Percentiles rank a stretch among this genome's conserved stretches.
phyloP scores from a whole-genome alignment of 2,329 filamentous ascomycete genomes.

The Fusarium nanum region DNA sequence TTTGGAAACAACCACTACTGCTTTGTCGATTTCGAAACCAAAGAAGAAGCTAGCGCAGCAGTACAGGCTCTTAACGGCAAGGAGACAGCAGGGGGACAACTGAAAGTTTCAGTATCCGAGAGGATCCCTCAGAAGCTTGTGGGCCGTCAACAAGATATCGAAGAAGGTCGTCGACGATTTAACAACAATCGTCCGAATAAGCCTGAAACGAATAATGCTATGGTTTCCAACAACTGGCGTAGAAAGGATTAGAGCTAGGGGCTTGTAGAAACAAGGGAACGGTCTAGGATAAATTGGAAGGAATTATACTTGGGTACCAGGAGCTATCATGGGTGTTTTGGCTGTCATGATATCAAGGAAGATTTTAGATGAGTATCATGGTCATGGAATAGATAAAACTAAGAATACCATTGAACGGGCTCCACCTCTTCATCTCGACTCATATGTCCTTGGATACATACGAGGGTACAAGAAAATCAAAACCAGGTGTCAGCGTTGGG shows the following conservation, averaged over 20 bases:
- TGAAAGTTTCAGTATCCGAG: constrained; percentile 22
- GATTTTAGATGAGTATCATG: neutral
- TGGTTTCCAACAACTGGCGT: constrained; percentile 25
- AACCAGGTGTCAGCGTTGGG: neutral
- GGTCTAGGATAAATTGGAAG: neutral
- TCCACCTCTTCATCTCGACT: accelerated
- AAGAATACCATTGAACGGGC: neutral
- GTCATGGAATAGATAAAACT: too few relatives aligned
- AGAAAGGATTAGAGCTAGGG: neutral
- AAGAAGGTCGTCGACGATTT: neutral
- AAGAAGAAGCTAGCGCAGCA: constrained; percentile 65
- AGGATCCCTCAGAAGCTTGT: constrained; percentile 11
- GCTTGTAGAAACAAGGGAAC: neutral
- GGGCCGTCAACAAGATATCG: constrained; percentile 4
- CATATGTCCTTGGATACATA: neutral
- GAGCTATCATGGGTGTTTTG: neutral
- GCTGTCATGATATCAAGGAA: neutral
- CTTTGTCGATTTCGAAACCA: constrained; percentile 71
- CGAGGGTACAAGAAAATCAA: neutral
- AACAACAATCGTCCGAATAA: neutral
- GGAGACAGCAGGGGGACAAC: neutral
- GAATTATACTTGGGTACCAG: too few relatives aligned
- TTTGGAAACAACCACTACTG: constrained; percentile 71
- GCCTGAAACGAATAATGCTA: constrained; percentile 9
- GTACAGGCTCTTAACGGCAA: constrained; percentile 49